Percentiles rank a stretch among this genome's conserved stretches.
phyloP scores from a whole-genome alignment of 768 basidiomycete species.

The Panaeolus cyanescens region DNA sequence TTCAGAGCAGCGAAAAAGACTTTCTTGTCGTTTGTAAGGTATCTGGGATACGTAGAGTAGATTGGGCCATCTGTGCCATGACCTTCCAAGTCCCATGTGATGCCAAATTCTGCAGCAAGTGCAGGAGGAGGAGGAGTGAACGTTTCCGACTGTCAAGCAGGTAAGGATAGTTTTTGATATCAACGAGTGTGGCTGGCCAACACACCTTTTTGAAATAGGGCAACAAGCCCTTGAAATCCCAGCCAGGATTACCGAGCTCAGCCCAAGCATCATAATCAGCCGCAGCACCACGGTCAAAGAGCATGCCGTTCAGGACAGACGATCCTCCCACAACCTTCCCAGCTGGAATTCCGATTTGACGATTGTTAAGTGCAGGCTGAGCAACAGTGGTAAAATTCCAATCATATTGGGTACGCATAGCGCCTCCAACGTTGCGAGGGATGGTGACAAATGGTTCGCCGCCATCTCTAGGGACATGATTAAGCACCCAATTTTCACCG shows the following conservation, averaged over 20 bases:
- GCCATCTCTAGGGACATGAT: background rate
- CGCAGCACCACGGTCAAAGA: conserved; percentile 11
- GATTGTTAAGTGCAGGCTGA: background rate
- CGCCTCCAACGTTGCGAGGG: background rate
- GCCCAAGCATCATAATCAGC: conserved; percentile 15
- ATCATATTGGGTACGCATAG: background rate
- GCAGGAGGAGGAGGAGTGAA: conserved; percentile 13
- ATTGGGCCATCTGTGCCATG: background rate
- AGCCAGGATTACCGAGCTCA: conserved; percentile 10
- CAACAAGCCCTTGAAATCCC: conserved; percentile 7
- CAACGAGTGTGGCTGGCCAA: background rate
- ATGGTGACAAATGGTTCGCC: background rate
- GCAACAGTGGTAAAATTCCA: conserved; percentile 2
- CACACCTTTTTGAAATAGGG: conserved; percentile 10
- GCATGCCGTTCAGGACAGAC: conserved; percentile 13
- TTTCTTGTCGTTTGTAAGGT: background rate
- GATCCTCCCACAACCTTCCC: conserved; percentile 11
- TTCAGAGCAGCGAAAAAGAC: background rate
- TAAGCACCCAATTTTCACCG: background rate
- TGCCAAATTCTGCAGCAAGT: conserved; percentile 9
- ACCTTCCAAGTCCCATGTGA: conserved; percentile 9
- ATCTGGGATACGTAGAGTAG: background rate
- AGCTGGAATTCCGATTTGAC: conserved; percentile 1
- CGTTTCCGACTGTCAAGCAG: conserved; percentile 3
- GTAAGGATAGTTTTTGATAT: background rate